These are phyloP conservation scores for Hanseniaspora occidentalis DNA, from an alignment of 805 yeast species.

Conservation along the genomic window DNA sequence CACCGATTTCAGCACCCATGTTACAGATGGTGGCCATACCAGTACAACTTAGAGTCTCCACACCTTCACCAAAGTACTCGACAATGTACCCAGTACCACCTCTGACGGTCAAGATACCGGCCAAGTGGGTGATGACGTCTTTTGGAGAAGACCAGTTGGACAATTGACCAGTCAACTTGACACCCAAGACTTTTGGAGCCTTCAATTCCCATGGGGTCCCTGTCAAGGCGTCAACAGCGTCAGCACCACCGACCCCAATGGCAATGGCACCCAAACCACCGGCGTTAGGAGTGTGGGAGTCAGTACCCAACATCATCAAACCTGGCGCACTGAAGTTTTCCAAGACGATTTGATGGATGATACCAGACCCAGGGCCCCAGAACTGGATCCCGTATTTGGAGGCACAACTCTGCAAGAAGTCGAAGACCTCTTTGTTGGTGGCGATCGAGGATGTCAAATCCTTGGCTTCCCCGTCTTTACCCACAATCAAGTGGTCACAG, in stretches of 20 bases:
- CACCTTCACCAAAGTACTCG: constrained; percentile 96
- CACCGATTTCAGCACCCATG: constrained; percentile 99
- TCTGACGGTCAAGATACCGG: constrained; percentile 86
- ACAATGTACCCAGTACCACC: constrained; percentile 97
- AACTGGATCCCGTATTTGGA: constrained; percentile 93
- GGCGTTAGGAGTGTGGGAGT: constrained; percentile 97
- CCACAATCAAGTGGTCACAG: constrained; percentile 97
- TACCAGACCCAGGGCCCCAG: constrained; percentile 99
- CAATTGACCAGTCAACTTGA: constrained; percentile 78
- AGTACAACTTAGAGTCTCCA: constrained; percentile 76
- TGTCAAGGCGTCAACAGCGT: constrained; percentile 95
- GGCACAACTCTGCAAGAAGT: constrained; percentile 85
- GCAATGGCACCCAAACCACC: constrained; percentile 98
- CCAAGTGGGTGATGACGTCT: constrained; percentile 86
- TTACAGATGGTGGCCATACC: constrained; percentile 99
- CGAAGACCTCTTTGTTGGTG: constrained; percentile 89
- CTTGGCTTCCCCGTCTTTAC: constrained; percentile 79
- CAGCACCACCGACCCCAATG: constrained; percentile 99
- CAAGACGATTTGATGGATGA: constrained; percentile 92
- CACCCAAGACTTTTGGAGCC: constrained; percentile 93
- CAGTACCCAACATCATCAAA: constrained; percentile 93
- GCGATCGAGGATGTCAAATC: constrained; percentile 75
- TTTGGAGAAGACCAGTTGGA: constrained; percentile 96
- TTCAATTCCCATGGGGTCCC: constrained; percentile 98
- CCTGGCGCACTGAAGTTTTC: constrained; percentile 98